Evolutionary conservation across 2,329 filamentous ascomycete species (phyloP), one percentile per base, ranked within the genome.

Genomic region (Colletotrichum camelliae): DNA sequence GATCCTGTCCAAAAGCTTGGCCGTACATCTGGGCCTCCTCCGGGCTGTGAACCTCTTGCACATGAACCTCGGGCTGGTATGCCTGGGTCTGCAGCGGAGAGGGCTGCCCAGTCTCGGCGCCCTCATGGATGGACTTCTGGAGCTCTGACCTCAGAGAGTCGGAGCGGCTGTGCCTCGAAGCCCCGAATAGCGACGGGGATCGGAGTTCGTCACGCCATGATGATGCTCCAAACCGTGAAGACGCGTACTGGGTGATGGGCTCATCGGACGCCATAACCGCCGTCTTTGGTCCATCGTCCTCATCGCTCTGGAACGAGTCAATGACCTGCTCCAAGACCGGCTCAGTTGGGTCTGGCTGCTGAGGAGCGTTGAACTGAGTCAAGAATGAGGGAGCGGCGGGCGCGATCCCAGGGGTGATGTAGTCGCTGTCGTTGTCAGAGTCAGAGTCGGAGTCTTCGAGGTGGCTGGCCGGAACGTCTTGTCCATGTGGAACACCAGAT

Each of bases 391-490:
- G 70, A 4, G 37, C 67, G 7, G 27, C 27, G 16, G 67, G 24
- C 5, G 67, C 24, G 1, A 57, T 62, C 18, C 33, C 21, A 2
- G 69, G 39, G 18, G 55, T 65, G 9, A 60, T 48, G 13, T 69
- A 77, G 21, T 77, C 75, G 29, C 64, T 24, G 16, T 43, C 77
- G 15, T 72, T 72, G 15, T 75, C 65, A 5, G 79, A 80, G 15
- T 75, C 65, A 5, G 79, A 80, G 10, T 72, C 61, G 4, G 79
- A 80, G 39, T 82, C 80, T 7, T 77, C 73, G 27, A 76, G 74
- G 29, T 62, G 66, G 13, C 55, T 48, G 15, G 60, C 70, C n/a
- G 70, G 16, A 33, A 4, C 60, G 10, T 58, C 48, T 33, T 31
- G 70, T 18, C 18, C 55, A 10, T 67, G 21, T 5, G 27, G n/a